These are phyloP conservation scores for Ceratocystis albifundus DNA, from an alignment of 2,329 filamentous ascomycete genomes.

Conservation along the genomic window DNA sequence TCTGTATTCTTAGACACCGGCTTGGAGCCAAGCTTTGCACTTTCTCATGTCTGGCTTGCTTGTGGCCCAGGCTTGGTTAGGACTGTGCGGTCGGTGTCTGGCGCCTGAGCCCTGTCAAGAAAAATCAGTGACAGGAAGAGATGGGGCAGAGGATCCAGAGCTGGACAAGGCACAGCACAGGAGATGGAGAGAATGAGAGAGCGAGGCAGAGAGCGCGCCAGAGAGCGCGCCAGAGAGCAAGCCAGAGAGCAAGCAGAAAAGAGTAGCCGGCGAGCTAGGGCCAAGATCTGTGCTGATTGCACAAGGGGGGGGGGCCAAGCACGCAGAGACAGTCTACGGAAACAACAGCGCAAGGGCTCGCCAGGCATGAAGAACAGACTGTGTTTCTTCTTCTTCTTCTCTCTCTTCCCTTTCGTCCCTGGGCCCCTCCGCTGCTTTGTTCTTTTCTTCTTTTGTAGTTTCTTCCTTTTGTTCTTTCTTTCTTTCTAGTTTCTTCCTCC, in stretches of 20 bases:
- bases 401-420: background rate
- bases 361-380: background rate
- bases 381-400: too few species aligned
- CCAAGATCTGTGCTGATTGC: background rate
- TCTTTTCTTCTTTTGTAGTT: background rate
- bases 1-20: too few species aligned
- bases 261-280: too few species aligned
- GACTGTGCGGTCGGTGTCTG: background rate
- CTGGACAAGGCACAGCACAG: too few species aligned
- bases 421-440: too few species aligned
- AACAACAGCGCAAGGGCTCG: too few species aligned
- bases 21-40: background rate
- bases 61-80: background rate
- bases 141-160: background rate
- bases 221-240: too few species aligned
- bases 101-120: background rate
- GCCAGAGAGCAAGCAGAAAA: too few species aligned
- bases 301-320: background rate
- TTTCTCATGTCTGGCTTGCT: background rate
- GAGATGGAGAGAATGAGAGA: too few species aligned
- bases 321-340: background rate
- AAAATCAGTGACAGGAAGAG: constrained; percentile 4
- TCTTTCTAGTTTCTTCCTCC: background rate
- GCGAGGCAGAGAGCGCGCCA: too few species aligned
- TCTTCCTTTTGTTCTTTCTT: background rate